Evolutionary conservation across 257 asterid species (phyloP), one percentile per base, ranked within the genome.

Genomic region (Ocimum tenuiflorum): DNA sequence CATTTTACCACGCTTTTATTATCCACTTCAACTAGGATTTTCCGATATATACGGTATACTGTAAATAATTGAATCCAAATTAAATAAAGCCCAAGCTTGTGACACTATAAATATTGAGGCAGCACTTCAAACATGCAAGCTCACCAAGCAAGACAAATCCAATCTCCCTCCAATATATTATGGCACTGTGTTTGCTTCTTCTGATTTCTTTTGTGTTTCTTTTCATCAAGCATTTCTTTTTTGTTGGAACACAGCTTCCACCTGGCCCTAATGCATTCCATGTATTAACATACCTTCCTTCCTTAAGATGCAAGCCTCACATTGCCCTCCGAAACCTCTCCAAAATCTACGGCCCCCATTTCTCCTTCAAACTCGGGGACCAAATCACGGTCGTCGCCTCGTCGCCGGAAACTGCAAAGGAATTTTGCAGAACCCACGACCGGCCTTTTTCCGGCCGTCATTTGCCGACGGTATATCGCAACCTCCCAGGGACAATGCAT

Each of bases 351-450:
- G 72, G 72, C 3, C 65, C 72, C 0, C 19, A 54, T 0, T 22
- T 67, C 45, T 67, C 65, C 0, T 45, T 67, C 13, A 35, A 10
- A 13, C 56, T 67, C 3, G 72, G 72, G 1, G 65, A 11, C 29
- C 64, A 67, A 4, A 45, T 67, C 12, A 14, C 42, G 19, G 72
- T 67, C 18, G 56, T 67, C 7, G 65, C 64, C 2, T 67, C 64
- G 6, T 29, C 35, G 35, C 35, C 35, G 35, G 35, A 29, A 3
- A 3, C 6, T 6, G 35, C 35, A 29, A 54, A 41, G 8, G 46
- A 52, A 19, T 0, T 67, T 18, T 31, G 27, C 43, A 22, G 13
- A 24, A 54, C 42, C 35, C 64, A 54, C 47, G 65, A 53, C 35
- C 23, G 29, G 0, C 4, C 55, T 3, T 67, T 67, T 33, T 53